phyloP scores from a whole-genome alignment of 768 basidiomycete genomes.

The Macrolepiota dolichaula region DNA sequence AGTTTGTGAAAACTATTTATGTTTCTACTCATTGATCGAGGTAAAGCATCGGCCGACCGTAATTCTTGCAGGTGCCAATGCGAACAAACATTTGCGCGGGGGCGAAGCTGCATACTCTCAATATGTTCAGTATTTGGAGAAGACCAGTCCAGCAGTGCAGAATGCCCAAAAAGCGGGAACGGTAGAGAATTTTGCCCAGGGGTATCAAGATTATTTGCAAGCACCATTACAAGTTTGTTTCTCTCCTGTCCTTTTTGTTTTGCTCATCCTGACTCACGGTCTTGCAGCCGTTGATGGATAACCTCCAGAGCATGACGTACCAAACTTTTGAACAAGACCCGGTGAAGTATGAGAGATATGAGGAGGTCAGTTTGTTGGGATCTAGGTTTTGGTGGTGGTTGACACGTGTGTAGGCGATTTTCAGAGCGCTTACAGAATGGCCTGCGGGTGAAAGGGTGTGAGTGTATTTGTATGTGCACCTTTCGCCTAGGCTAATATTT shows the following conservation, averaged over 20 bases:
- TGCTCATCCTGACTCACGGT: neutral
- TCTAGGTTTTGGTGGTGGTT: slow-evolving; percentile 10
- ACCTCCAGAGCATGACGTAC: slow-evolving; percentile 92
- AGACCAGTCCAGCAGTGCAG: slow-evolving; percentile 64
- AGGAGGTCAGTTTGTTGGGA: slow-evolving; percentile 54
- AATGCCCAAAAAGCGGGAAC: slow-evolving; percentile 66
- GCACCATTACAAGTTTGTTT: slow-evolving; percentile 80
- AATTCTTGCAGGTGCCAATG: slow-evolving; percentile 69
- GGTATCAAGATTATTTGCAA: slow-evolving; percentile 94
- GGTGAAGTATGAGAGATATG: slow-evolving; percentile 93
- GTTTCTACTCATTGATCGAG: slow-evolving; percentile 4
- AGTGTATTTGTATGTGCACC: slow-evolving; percentile 21
- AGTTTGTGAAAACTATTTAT: slow-evolving; percentile 21
- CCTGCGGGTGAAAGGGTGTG: slow-evolving; percentile 60
- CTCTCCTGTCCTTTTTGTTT: neutral
- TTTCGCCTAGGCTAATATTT: neutral
- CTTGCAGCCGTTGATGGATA: slow-evolving; percentile 90
- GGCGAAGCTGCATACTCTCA: slow-evolving; percentile 87
- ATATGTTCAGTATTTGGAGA: slow-evolving; percentile 82
- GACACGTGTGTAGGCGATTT: slow-evolving; percentile 59
- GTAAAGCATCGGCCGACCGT: slow-evolving; percentile 79
- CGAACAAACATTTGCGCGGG: slow-evolving; percentile 69
- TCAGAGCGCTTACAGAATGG: slow-evolving; percentile 73
- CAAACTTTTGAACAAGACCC: slow-evolving; percentile 98
- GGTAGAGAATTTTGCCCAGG: slow-evolving; percentile 86